phyloP scores from a whole-genome alignment of 2,329 filamentous ascomycete genomes.

The Sporothrix globosa region DNA sequence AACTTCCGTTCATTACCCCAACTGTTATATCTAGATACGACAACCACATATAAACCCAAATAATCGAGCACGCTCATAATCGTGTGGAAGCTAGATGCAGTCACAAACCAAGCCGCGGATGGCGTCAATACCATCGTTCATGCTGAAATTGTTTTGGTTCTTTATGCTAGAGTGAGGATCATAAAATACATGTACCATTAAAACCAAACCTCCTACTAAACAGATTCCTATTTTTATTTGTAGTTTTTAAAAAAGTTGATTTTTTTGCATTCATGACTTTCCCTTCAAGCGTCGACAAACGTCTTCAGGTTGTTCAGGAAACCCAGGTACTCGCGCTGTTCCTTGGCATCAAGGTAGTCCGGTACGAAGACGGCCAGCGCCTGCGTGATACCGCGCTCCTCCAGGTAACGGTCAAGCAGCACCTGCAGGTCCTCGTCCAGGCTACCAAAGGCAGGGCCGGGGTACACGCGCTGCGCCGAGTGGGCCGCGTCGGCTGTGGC shows the following conservation, averaged over 20 bases:
- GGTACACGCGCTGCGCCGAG: conserved; percentile 76
- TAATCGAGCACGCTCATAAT: neutral
- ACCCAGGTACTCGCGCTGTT: conserved; percentile 92
- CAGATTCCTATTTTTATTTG: neutral
- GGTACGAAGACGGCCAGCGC: conserved; percentile 87
- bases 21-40: neutral
- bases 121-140: neutral
- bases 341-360: conserved; percentile 97
- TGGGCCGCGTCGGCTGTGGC: conserved; percentile 76
- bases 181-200: conserved; percentile 27
- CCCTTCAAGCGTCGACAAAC: conserved; percentile 71
- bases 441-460: conserved; percentile 88
- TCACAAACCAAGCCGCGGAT: neutral
- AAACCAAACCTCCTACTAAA: neutral
- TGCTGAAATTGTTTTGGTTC: neutral
- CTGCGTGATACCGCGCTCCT: conserved; percentile 89
- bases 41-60: neutral
- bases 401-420: conserved; percentile 88
- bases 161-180: conserved; percentile 31
- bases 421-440: conserved; percentile 95
- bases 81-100: neutral
- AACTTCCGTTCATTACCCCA: conserved; percentile 2
- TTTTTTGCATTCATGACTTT: neutral
- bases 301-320: conserved; percentile 88
- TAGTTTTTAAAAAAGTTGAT: neutral